phyloP scores from a whole-genome alignment of 768 basidiomycete species.

The Mrakia blollopis region DNA sequence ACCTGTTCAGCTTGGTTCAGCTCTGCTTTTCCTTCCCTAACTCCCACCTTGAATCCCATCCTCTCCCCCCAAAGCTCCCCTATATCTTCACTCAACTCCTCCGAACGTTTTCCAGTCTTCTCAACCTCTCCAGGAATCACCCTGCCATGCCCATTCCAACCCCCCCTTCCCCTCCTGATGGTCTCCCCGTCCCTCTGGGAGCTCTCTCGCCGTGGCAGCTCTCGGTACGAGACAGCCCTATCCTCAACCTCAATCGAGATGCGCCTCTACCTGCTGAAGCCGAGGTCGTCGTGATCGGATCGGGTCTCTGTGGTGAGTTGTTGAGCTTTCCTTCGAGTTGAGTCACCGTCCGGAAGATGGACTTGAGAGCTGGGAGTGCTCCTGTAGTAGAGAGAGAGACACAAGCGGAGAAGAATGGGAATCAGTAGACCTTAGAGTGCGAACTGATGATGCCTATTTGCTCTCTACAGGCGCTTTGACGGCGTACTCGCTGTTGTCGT shows the following conservation, averaged over 20 bases:
- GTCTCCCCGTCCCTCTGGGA: conserved; percentile 15
- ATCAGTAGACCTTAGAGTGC: too few species aligned
- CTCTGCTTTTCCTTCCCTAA: background rate
- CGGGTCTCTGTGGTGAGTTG: conserved; percentile 10
- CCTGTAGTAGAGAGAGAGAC: background rate
- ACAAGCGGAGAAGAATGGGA: too few species aligned
- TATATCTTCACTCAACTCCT: background rate
- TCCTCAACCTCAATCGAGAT: conserved; percentile 13
- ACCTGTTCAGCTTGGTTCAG: background rate
- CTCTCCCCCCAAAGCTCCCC: background rate
- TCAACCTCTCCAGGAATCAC: too few species aligned
- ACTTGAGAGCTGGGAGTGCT: background rate
- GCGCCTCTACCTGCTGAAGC: background rate
- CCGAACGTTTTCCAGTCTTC: too few species aligned
- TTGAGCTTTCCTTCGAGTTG: background rate
- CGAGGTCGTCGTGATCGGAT: conserved; percentile 19
- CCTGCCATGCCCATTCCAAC: conserved; percentile 37
- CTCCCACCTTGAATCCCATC: background rate
- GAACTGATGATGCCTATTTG: too few species aligned
- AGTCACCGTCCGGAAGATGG: background rate
- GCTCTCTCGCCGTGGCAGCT: conserved; percentile 19
- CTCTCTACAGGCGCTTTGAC: conserved; percentile 15
- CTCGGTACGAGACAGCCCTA: background rate
- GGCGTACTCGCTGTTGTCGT: conserved; percentile 9
- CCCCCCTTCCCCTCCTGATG: background rate